Percentiles rank a stretch among this genome's conserved stretches.
Evolutionary conservation across 225 moss, liverwort and hornwort genomes (phyloP).

Genomic region (Neckera pumila): DNA sequence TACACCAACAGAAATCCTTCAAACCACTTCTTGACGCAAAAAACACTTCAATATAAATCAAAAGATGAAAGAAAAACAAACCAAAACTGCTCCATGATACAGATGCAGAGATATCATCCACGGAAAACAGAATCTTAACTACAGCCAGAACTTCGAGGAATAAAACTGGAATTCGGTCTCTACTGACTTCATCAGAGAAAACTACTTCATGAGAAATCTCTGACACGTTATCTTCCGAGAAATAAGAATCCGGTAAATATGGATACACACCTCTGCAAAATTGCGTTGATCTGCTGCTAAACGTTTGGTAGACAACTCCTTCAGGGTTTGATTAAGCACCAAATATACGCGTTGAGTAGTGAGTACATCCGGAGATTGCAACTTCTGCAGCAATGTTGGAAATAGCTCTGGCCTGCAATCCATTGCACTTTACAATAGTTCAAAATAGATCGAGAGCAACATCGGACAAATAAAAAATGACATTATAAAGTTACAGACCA

Average conservation of each 20-base stretch:
- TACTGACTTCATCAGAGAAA: neutral
- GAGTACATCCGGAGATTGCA: slow-evolving; percentile 94
- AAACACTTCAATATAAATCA: neutral
- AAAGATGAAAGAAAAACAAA: neutral
- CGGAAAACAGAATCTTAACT: neutral
- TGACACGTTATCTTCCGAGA: neutral
- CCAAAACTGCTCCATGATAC: neutral
- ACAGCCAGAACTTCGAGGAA: neutral
- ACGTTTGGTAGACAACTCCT: slow-evolving; percentile 96
- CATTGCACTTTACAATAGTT: neutral
- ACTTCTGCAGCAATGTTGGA: slow-evolving; percentile 87
- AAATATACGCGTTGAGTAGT: slow-evolving; percentile 95
- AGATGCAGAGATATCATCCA: neutral
- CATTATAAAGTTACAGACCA: neutral
- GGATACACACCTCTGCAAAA: slow-evolving; percentile 69
- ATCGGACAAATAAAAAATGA: neutral
- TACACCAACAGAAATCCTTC: neutral
- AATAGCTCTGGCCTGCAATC: slow-evolving; percentile 90
- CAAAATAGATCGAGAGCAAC: neutral
- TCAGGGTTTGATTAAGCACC: slow-evolving; percentile 92
- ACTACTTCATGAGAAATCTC: neutral
- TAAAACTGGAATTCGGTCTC: neutral
- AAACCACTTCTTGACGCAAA: neutral
- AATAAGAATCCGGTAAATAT: neutral
- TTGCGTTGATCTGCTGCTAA: slow-evolving; percentile 89